phyloP scores from a whole-genome alignment of 208 protist genomes.

The Leishmania guyanensis region DNA sequence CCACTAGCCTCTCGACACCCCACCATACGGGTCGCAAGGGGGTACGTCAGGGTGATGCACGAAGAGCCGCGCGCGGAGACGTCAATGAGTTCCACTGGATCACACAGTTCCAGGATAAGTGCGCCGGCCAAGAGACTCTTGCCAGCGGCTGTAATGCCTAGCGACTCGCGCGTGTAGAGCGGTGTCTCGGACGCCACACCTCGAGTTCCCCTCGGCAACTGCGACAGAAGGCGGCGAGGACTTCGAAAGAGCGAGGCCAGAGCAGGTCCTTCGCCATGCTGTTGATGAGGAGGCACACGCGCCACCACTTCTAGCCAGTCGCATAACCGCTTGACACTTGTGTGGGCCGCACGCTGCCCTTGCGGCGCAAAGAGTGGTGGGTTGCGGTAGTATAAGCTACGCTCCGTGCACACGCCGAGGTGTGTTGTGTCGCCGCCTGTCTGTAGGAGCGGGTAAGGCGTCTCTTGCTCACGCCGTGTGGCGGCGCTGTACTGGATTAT shows the following conservation, averaged over 20 bases:
- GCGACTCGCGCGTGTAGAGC: slow-evolving; percentile 47
- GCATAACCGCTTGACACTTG: slow-evolving; percentile 31
- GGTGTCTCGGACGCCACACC: neutral
- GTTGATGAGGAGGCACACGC: slow-evolving; percentile 6
- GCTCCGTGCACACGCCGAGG: slow-evolving; percentile 54
- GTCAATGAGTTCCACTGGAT: slow-evolving; percentile 14
- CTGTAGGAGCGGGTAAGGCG: neutral
- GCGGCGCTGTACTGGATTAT: slow-evolving; percentile 3
- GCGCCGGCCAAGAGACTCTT: slow-evolving; percentile 44
- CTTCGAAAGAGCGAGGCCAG: slow-evolving; percentile 14
- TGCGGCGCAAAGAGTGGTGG: slow-evolving; percentile 51
- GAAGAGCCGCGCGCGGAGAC: slow-evolving; percentile 8
- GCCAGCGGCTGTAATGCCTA: slow-evolving; percentile 46
- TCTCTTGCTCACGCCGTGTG: neutral
- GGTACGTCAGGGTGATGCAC: slow-evolving; percentile 20
- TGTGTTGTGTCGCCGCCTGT: neutral
- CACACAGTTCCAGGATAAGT: slow-evolving; percentile 28
- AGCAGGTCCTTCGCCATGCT: neutral
- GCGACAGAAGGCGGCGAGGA: slow-evolving; percentile 6
- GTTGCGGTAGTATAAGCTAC: slow-evolving; percentile 80
- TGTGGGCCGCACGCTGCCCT: slow-evolving; percentile 36
- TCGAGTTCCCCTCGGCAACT: neutral
- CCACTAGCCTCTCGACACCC: slow-evolving; percentile 1
- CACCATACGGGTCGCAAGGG: slow-evolving; percentile 20
- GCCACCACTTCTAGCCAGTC: slow-evolving; percentile 30